Percentiles rank a stretch among this genome's conserved stretches.
Evolutionary conservation across 176 grass and related monocot genomes (phyloP).

Genomic region (Cenchrus fungigraminus): DNA sequence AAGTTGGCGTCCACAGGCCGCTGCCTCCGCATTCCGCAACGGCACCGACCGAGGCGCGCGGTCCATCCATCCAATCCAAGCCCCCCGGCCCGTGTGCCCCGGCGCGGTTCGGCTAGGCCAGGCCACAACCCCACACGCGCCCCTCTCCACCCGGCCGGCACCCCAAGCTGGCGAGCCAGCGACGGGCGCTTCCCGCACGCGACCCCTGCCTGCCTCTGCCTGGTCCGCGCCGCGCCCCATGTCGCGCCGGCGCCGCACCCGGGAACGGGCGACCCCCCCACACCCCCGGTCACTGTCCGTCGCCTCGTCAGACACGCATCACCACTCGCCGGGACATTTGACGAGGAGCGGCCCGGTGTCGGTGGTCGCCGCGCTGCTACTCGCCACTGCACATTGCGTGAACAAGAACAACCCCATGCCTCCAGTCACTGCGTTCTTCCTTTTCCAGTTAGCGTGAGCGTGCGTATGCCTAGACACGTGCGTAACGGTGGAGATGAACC

Average conservation of each 20-base stretch:
- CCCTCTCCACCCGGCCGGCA: background rate
- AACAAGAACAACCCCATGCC: background rate
- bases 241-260: background rate
- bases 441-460: background rate
- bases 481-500: background rate
- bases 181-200: background rate
- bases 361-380: background rate
- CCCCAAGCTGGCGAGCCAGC: slow-evolving; percentile 15
- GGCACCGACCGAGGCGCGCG: background rate
- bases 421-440: background rate
- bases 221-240: too few relatives aligned
- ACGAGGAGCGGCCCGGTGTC: slow-evolving; percentile 25
- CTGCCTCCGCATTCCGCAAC: background rate
- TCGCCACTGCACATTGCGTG: background rate
- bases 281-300: slow-evolving; percentile 1
- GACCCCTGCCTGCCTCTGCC: too few relatives aligned
- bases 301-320: background rate
- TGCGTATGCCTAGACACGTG: background rate
- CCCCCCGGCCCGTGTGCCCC: background rate
- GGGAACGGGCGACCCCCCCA: background rate
- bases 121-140: background rate
- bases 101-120: background rate
- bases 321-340: background rate
- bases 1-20: background rate
- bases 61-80: background rate